Evolutionary conservation across 1,139 yeast genomes (phyloP), one percentile per base, ranked within the genome.

Genomic region (Pichia sp.): DNA sequence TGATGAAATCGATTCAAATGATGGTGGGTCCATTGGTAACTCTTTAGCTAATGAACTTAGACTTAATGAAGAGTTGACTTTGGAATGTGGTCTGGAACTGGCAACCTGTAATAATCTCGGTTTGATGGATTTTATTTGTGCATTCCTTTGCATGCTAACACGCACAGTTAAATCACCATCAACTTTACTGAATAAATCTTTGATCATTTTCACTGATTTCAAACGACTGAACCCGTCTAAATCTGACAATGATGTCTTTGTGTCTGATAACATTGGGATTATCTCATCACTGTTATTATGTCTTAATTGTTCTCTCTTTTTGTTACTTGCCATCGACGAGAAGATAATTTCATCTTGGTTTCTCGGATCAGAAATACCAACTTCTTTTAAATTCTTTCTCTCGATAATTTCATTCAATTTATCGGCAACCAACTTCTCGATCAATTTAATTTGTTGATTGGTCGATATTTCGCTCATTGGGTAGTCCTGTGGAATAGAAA

Each of bases 321-420:
- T 51, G 1, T 43, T 17, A 14, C 37, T 41, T 14, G 51, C 34
- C 11, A 34, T 8, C 14, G 38, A 40, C 21, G 52, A 45, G 24
- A 49, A 33, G 15, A 57, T 44, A 11, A 57, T 51, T 20, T 40
- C 46, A 14, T 53, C 51, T 31, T 55, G 50, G 15, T 52, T 45
- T 9, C 36, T n/a, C 8, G 38, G 36, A 40, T 56, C 55, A 5
- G 42, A 34, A 9, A 60, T 48, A 11, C 62, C 64, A 14, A 46
- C 43, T 14, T 48, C 39, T 15, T 48, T 33, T 30, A 58, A 46
- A 7, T 50, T 40, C 6, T 42, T 41, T 4, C 51, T 44, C 21
- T 54, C 53, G 2, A 53, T 19, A 19, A 55, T 34, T 18, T 53
- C 49, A 12, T 51, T 40, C n/a, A 59, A 34, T 14, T 47, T 45